phyloP scores from a whole-genome alignment of 1,139 yeast genomes.

The Geotrichum restrictum region DNA sequence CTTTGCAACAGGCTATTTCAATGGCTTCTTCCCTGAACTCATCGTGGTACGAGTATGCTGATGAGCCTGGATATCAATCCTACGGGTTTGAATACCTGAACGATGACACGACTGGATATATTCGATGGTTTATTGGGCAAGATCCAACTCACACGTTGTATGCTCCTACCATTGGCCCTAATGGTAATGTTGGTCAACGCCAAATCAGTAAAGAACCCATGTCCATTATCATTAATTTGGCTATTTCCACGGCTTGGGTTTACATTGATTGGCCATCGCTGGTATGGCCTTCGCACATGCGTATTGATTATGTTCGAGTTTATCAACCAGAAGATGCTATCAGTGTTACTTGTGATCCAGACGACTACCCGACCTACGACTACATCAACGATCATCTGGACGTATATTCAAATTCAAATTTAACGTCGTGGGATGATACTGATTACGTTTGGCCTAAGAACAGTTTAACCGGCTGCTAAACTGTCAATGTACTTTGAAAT shows the following conservation, averaged over 20 bases:
- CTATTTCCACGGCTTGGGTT: constrained; percentile 78
- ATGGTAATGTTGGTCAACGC: constrained; percentile 79
- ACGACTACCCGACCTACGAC: constrained; percentile 65
- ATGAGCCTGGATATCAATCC: constrained; percentile 53
- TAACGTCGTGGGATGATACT: constrained; percentile 62
- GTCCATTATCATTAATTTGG: constrained; percentile 73
- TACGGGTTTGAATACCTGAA: constrained; percentile 75
- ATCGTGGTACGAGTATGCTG: constrained; percentile 63
- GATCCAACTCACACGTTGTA: constrained; percentile 60
- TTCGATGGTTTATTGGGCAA: constrained; percentile 77
- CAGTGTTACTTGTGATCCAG: constrained; percentile 71
- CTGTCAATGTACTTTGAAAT: too few relatives aligned
- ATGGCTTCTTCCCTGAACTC: constrained; percentile 66
- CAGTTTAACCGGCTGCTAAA: constrained; percentile 46
- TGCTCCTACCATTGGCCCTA: constrained; percentile 66
- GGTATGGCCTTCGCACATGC: constrained; percentile 62
- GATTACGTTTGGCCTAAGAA: constrained; percentile 65
- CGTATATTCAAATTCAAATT: constrained; percentile 60
- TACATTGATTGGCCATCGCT: constrained; percentile 73
- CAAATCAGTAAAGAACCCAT: constrained; percentile 78
- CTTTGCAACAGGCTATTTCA: constrained; percentile 79
- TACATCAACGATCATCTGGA: constrained; percentile 61
- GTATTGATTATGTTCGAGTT: constrained; percentile 73
- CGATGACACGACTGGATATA: constrained; percentile 63
- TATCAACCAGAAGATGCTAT: constrained; percentile 61